Base-by-base conservation (phyloP, 768 basidiomycete genomes). In the Dacryopinax primogenitus region DNA sequence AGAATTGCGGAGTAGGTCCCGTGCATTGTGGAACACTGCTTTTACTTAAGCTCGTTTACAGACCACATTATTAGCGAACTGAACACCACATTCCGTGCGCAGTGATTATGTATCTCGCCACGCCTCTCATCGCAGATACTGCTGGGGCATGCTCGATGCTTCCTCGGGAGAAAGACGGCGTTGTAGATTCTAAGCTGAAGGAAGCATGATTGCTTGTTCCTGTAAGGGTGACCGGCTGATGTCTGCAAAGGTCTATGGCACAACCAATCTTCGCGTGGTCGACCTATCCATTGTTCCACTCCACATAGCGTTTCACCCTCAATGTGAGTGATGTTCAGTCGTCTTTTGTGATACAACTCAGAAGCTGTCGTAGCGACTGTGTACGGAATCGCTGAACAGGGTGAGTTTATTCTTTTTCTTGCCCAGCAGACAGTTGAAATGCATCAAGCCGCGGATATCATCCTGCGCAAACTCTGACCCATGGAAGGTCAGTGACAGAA, bases 121-220 rank as follows among this genome's bases (percentile, higher is more conserved):
- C 23, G 13, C 9, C 47, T 65, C 11, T 44, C 45, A 30, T 37
- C 16, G 4, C 62, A 82, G 81, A 84, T 67, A 78, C 80, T 13
- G 69, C 77, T 32, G 78, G 79, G 3, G 76, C 85, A 0, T 86
- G 76, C 66, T 80, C 84, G 0, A 86, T 87, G 85, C 86, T 85
- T 70, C 78, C 83, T 1, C 78, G 80, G 21, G 77, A 79, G 32
- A 78, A 80, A 58, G 81, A 79, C 3, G 86, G 85, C 13, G 86
- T 87, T 2, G 83, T 88, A 7, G 84, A 88, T 69, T 63, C 79
- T 32, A 74, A 74, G 18, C 26, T 58, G 51, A 58, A 58, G 62
- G 75, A 75, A 47, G 12, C 45, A 12, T 7, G 45, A 11, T n/a
- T 11, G 11, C 37, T n/a, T 11, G 11, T 11, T 39, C 37, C 37